Base-by-base conservation (phyloP, 805 yeast species). In the Saccharomycopsis lassenensis region DNA sequence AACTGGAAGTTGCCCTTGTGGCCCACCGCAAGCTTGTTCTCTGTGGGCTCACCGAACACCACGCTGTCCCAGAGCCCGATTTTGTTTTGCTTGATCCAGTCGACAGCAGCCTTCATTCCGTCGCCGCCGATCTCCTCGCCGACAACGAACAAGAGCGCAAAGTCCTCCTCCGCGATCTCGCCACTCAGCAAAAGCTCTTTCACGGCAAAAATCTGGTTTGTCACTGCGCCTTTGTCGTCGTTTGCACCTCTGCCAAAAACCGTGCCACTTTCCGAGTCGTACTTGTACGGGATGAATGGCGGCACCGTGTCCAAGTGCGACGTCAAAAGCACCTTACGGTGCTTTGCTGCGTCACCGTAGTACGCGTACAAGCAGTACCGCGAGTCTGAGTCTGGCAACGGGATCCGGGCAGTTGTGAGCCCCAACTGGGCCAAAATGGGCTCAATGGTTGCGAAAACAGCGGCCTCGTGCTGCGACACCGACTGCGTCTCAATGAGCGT, bases 1-100 rank as follows among this genome's bases (percentile, higher is more conserved):
- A 67, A 64, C 35, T 57, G 46, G 29, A 59, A 67, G 24, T 63
- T 56, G 11, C 84, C 84, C 53, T 78, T 78, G 50, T 78, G 87
- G 8, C 85, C 86, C 4, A 68, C 69, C 10, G 80, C 83, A 15
- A 78, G 58, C 47, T 71, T 74, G 50, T 68, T 59, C 45, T 77
- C 84, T 0, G 87, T 78, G 7, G 87, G 87, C 52, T 78, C 87
- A 8, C 86, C 86, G 55, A 77, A 78, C 21, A 79, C 63, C 11
- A 68, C 85, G 7, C 69, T 46, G 7, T 70, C 69, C 6, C 54
- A 49, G 7, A 61, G 62, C 8, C 15, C 19, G 21, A 17, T 20
- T 18, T 29, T 35, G 12, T 7, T 12, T 7, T 22, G 29, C 15
- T 63, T 59, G 19, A 70, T 51, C 3, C 52, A 40, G 2, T 52